Conservation (phyloP, 108 stramenopile genomes). For the Cyclotella distinguenda region DNA sequence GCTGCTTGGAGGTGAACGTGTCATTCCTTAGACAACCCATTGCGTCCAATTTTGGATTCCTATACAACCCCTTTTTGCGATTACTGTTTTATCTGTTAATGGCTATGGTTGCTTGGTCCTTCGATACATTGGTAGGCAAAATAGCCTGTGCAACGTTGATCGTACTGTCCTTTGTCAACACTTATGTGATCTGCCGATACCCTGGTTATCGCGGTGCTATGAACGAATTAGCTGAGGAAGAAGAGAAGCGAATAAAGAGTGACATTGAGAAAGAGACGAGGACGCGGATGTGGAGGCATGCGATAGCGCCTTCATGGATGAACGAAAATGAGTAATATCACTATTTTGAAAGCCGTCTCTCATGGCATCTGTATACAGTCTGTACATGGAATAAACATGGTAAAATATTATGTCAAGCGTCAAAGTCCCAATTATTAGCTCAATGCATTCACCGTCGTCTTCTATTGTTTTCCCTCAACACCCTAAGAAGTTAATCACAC, state of each 20-base stretch:
- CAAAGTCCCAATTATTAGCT: too few relatives aligned
- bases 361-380: too few relatives aligned
- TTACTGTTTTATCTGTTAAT: slow-evolving; percentile 79
- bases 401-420: too few relatives aligned
- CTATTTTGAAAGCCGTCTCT: too few relatives aligned
- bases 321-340: not conserved
- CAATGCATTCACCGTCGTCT: too few relatives aligned
- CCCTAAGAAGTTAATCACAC: too few relatives aligned
- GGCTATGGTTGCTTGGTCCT: slow-evolving; percentile 66
- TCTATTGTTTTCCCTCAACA: too few relatives aligned
- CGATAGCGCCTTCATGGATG: slow-evolving; percentile 18
- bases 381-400: too few relatives aligned
- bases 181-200: slow-evolving; percentile 62
- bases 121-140: slow-evolving; percentile 55
- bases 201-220: slow-evolving; percentile 41
- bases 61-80: slow-evolving; percentile 72
- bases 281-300: slow-evolving; percentile 23
- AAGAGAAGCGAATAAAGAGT: slow-evolving; percentile 23
- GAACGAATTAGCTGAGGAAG: slow-evolving; percentile 51
- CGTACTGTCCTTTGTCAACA: slow-evolving; percentile 69
- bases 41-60: slow-evolving; percentile 85
- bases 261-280: slow-evolving; percentile 17
- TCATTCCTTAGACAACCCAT: slow-evolving; percentile 56
- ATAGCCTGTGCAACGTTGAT: slow-evolving; percentile 48
- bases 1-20: slow-evolving; percentile 45